Base-by-base conservation (phyloP, 805 yeast species). In the Clavispora phyllophila region DNA sequence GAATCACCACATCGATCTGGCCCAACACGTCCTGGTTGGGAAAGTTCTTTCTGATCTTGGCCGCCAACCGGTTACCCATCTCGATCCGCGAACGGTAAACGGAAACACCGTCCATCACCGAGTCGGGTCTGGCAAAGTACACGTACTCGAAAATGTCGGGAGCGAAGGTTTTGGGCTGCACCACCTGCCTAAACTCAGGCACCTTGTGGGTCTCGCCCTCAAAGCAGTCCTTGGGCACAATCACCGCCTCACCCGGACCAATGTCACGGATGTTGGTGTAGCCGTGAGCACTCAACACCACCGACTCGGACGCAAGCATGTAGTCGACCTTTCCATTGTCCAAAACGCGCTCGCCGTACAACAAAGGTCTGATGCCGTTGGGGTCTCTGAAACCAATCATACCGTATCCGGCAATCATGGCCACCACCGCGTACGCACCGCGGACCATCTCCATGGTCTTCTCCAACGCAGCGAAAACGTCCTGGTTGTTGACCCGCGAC, bases 61-160 rank as follows among this genome's bases (percentile, higher is more conserved):
- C 68, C 5, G 98, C 99, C 44, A 93, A 74, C 60, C 85, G 85
- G 48, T 76, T 81, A 56, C 99, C 99, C 99, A 93, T 93, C 49
- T 81, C 88, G 48, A 93, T 75, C 63, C 98, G 82, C 27, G 96
- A 83, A 55, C 90, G 81, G 66, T 93, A 93, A 17, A 93, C 98
- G 14, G 96, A 85, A 36, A 93, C 85, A n/a, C 98, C 99, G 63
- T 93, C 99, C 48, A 90, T 66, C 23, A 93, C 96, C 33, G 95
- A 84, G 62, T 93, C 99, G 0, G 98, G 97, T 61, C 99, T 81
- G 14, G 99, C 98, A 72, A 93, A 93, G 68, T 93, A 93, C 36
- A 93, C 99, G 62, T 90, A 93, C 67, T 93, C 99, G 57, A 93
- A 93, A 49, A 93, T 81, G 68, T 95, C 98, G 7, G 99, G 99